A percentile compares a stretch with the other conserved stretches of the same genome.
phyloP scores from a whole-genome alignment of 2,329 filamentous ascomycete genomes.

The Fusarium paranaense region DNA sequence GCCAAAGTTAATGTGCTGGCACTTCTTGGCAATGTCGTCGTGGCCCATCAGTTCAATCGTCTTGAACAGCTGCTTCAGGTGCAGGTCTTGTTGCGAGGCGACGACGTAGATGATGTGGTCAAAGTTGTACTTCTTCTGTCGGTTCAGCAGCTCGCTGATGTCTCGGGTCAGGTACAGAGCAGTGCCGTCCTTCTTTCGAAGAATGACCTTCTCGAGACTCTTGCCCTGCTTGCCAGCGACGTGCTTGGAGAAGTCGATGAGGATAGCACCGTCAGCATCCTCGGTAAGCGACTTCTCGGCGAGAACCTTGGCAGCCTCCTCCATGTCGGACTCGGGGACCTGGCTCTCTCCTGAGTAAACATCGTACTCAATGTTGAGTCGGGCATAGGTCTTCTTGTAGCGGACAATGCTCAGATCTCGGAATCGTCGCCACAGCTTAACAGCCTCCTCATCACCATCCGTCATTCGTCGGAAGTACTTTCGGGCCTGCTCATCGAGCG shows the following conservation, averaged over 20 bases:
- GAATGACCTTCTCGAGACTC: constrained; percentile 76
- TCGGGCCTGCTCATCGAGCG: constrained; percentile 80
- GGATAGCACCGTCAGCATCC: constrained; percentile 77
- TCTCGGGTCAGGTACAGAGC: constrained; percentile 83
- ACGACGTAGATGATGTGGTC: constrained; percentile 87
- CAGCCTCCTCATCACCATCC: constrained; percentile 70
- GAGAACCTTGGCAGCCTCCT: constrained; percentile 70
- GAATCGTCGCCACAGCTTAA: constrained; percentile 74
- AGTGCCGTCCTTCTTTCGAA: constrained; percentile 80
- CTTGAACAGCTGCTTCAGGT: constrained; percentile 81
- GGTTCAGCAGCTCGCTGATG: constrained; percentile 78
- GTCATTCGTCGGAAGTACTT: constrained; percentile 79
- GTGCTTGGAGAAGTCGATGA: constrained; percentile 78
- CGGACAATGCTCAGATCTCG: constrained; percentile 74
- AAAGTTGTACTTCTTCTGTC: constrained; percentile 72
- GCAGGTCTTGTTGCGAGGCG: constrained; percentile 77
- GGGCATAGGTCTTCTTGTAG: constrained; percentile 76
- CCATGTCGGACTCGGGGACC: constrained; percentile 75
- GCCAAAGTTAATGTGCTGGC: constrained; percentile 82
- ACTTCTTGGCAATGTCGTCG: constrained; percentile 74
- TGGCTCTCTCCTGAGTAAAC: constrained; percentile 80
- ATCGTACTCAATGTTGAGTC: constrained; percentile 78
- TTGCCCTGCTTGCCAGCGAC: constrained; percentile 75
- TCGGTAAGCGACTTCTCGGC: constrained; percentile 73
- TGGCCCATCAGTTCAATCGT: constrained; percentile 79